Conservation (phyloP, 805 yeast genomes). For the Spathaspora sp. region DNA sequence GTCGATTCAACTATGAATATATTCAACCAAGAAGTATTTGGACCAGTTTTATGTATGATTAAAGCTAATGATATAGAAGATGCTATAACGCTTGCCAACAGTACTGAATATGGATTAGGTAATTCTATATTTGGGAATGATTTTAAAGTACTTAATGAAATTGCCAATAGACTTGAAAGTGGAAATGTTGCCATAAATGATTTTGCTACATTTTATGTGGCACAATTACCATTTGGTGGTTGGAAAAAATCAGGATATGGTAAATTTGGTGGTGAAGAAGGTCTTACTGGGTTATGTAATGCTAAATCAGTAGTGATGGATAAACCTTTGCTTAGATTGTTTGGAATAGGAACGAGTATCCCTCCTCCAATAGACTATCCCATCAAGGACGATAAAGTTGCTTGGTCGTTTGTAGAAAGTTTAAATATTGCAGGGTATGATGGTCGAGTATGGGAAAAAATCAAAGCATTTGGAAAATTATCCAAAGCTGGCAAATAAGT, state of each 20-base stretch:
- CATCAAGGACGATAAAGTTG: conserved; percentile 69
- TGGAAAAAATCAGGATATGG: conserved; percentile 92
- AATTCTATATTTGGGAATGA: conserved; percentile 80
- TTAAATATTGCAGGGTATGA: conserved; percentile 85
- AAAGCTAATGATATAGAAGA: conserved; percentile 63
- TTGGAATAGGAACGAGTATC: conserved; percentile 67
- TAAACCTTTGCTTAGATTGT: conserved; percentile 55
- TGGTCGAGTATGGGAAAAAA: conserved; percentile 62
- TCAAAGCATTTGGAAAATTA: conserved; percentile 35
- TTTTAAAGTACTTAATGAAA: conserved; percentile 52
- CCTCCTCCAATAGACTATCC: conserved; percentile 94
- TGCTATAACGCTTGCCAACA: conserved; percentile 75
- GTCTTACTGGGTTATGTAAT: conserved; percentile 82
- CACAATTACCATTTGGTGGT: conserved; percentile 98
- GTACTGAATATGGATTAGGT: conserved; percentile 87
- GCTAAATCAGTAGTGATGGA: conserved; percentile 88
- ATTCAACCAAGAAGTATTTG: conserved; percentile 90
- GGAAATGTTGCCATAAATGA: conserved; percentile 98
- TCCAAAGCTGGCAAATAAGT: conserved; percentile 19
- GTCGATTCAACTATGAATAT: conserved; percentile 72
- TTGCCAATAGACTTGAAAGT: conserved; percentile 62
- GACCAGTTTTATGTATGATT: conserved; percentile 82
- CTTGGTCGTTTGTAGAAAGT: conserved; percentile 84
- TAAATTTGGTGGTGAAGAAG: conserved; percentile 97
- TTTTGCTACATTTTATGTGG: conserved; percentile 93